Conservation (phyloP, 345 rosid genomes). For the Fremontodendron californicum region DNA sequence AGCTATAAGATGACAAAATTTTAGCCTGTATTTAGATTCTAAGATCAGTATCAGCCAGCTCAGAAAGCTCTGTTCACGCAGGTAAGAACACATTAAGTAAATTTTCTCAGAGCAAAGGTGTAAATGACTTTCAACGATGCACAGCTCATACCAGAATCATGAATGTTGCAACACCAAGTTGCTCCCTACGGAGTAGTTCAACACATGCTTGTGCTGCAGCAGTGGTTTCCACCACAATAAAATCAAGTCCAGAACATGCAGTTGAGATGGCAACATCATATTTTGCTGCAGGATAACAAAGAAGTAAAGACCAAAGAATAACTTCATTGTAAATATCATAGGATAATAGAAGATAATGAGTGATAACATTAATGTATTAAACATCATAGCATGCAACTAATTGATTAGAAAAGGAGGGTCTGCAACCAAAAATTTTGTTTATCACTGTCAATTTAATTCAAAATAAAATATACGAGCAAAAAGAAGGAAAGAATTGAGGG, state of each 20-base stretch:
- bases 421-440: background rate
- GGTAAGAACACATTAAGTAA: background rate
- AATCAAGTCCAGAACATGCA: slow-evolving; percentile 91
- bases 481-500: background rate
- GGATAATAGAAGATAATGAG: background rate
- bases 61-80: background rate
- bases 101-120: background rate
- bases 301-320: background rate
- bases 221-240: slow-evolving; percentile 93
- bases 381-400: background rate
- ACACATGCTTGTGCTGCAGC: slow-evolving; percentile 92
- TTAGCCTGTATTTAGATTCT: background rate
- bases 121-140: background rate
- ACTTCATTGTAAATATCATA: background rate
- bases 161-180: slow-evolving; percentile 91
- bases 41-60: background rate
- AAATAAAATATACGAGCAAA: background rate
- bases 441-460: background rate
- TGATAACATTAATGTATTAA: background rate
- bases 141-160: slow-evolving; percentile 76
- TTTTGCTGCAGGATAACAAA: slow-evolving; percentile 60
- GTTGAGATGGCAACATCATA: slow-evolving; percentile 96
- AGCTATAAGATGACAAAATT: background rate
- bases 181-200: slow-evolving; percentile 80
- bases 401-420: slow-evolving; percentile 2